phyloP scores from a whole-genome alignment of 768 basidiomycete genomes.

The Russula virescens region DNA sequence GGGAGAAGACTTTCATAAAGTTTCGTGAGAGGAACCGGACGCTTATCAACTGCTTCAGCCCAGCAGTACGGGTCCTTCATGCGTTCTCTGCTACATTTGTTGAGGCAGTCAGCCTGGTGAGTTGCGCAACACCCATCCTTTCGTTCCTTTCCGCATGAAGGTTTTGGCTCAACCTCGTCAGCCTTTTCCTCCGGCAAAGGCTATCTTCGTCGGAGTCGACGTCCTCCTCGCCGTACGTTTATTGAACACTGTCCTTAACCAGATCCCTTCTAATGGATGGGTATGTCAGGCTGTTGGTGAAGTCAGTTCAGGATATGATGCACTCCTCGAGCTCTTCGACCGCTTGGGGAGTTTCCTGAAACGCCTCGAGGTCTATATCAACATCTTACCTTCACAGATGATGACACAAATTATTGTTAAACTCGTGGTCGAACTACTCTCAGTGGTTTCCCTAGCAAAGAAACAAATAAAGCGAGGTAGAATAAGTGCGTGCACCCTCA shows the following conservation, averaged over 20 bases:
- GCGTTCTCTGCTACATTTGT: neutral
- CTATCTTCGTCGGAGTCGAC: neutral
- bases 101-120: neutral
- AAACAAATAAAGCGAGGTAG: constrained; percentile 7
- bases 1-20: neutral
- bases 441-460: constrained; percentile 4
- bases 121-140: neutral
- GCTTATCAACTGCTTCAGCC: neutral
- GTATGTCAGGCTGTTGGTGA: neutral
- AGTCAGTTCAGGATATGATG: neutral
- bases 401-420: neutral
- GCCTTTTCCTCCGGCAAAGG: neutral
- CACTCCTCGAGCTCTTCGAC: constrained; percentile 1
- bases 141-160: neutral
- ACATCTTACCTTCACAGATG: neutral
- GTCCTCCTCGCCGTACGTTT: neutral
- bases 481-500: neutral
- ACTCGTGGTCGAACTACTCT: constrained; percentile 4
- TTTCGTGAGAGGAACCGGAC: neutral
- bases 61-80: neutral
- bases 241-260: neutral
- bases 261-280: neutral
- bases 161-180: neutral
- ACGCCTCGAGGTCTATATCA: constrained; percentile 1
- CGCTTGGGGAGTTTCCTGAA: neutral